These are phyloP conservation scores for Polytrichum formosum DNA, from an alignment of 225 moss, liverwort and hornwort genomes.

Conservation along the genomic window DNA sequence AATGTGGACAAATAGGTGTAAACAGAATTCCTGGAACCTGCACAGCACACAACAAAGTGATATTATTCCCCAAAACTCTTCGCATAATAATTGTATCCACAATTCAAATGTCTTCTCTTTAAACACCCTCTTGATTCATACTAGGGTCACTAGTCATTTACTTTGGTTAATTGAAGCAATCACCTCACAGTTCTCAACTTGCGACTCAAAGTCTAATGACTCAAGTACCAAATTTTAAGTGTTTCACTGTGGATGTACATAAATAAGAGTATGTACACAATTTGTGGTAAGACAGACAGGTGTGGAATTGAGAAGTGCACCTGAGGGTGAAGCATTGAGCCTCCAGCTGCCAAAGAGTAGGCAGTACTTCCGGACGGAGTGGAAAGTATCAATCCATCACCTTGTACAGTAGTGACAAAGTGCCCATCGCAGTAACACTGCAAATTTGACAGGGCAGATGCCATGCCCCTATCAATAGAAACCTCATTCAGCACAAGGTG, in stretches of 20 bases:
- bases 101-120: too few species aligned
- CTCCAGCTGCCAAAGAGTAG: slow-evolving; percentile 94
- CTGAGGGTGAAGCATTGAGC: slow-evolving; percentile 97
- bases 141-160: too few species aligned
- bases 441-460: slow-evolving; percentile 79
- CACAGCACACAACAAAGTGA: slow-evolving; percentile 3
- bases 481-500: slow-evolving; percentile 88
- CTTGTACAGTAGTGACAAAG: slow-evolving; percentile 89
- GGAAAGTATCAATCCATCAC: slow-evolving; percentile 87
- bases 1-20: slow-evolving; percentile 97
- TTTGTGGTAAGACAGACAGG: neutral
- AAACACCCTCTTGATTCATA: too few species aligned
- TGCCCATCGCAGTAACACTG: slow-evolving; percentile 92
- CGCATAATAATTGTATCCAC: too few species aligned
- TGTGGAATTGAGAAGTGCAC: slow-evolving; percentile 21
- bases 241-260: too few species aligned
- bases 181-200: too few species aligned
- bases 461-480: slow-evolving; percentile 91
- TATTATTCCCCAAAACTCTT: too few species aligned
- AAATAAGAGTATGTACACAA: too few species aligned
- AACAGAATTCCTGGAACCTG: slow-evolving; percentile 98
- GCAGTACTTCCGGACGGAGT: slow-evolving; percentile 97
- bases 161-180: too few species aligned
- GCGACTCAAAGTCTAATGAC: too few species aligned
- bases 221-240: too few species aligned